Percentiles rank a stretch among this genome's conserved stretches.
Conservation (phyloP, 129 eudicot genomes). For the Dittrichia graveolens region DNA sequence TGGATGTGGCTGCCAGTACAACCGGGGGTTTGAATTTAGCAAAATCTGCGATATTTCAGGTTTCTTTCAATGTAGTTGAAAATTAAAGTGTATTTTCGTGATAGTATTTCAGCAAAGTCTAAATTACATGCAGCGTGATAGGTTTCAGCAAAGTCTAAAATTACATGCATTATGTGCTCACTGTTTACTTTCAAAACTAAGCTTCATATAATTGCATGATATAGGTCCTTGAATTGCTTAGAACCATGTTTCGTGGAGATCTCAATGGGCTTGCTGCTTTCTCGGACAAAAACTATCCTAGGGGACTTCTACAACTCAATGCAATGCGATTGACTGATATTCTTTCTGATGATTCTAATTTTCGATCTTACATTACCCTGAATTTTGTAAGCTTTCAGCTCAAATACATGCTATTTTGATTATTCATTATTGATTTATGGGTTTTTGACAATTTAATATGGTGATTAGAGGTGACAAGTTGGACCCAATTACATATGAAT, state of each 20-base stretch:
- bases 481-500: neutral
- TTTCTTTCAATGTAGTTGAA: constrained; percentile 34
- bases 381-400: constrained; percentile 65
- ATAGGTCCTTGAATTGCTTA: constrained; percentile 78
- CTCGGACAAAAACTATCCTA: constrained; percentile 56
- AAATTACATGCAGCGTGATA: no score
- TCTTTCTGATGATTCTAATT: constrained; percentile 96
- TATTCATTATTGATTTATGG: constrained; percentile 5
- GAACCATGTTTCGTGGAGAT: constrained; percentile 60
- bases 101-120: no score
- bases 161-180: neutral
- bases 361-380: constrained; percentile 70
- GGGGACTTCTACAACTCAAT: constrained; percentile 84
- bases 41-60: constrained; percentile 84
- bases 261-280: constrained; percentile 39
- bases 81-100: neutral
- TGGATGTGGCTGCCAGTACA: constrained; percentile 90
- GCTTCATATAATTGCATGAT: constrained; percentile 29
- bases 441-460: constrained; percentile 22
- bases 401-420: constrained; percentile 15
- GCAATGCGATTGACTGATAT: constrained; percentile 88
- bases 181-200: constrained; percentile 29
- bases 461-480: neutral
- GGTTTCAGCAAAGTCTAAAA: no score
- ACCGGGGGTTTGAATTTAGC: constrained; percentile 72